These are phyloP conservation scores for Herpetospermum pedunculosum DNA, from an alignment of 306 rosid genomes.

Conservation along the genomic window DNA sequence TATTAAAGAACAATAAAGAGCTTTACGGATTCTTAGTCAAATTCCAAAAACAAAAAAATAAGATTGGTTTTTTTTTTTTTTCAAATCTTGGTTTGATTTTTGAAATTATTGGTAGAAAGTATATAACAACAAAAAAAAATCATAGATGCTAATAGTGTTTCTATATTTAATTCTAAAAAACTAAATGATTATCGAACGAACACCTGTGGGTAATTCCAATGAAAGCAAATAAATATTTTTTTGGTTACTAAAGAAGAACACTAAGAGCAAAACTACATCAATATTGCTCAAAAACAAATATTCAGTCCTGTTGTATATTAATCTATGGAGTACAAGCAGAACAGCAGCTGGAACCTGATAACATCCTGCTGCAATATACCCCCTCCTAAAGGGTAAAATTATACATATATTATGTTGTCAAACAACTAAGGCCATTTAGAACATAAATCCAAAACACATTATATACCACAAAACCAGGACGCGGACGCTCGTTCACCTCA, in stretches of 20 bases:
- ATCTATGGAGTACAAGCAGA: neutral
- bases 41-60: too few relatives aligned
- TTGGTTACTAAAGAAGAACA: neutral
- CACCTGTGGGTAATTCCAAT: too few relatives aligned
- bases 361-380: neutral
- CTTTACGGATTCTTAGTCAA: too few relatives aligned
- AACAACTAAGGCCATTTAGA: neutral
- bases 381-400: neutral
- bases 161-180: too few relatives aligned
- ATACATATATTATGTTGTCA: neutral
- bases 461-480: constrained; percentile 1
- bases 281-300: neutral
- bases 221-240: neutral
- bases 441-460: neutral
- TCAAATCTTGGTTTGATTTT: too few relatives aligned
- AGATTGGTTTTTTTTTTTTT: too few relatives aligned
- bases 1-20: too few relatives aligned
- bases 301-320: neutral
- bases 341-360: neutral
- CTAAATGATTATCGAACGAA: too few relatives aligned
- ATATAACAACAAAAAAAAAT: too few relatives aligned
- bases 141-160: too few relatives aligned
- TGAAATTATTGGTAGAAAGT: too few relatives aligned
- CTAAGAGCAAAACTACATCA: neutral
- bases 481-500: neutral